Evolutionary conservation across 1,139 yeast species (phyloP).

Genomic region (Petasospora rhodanensis): DNA sequence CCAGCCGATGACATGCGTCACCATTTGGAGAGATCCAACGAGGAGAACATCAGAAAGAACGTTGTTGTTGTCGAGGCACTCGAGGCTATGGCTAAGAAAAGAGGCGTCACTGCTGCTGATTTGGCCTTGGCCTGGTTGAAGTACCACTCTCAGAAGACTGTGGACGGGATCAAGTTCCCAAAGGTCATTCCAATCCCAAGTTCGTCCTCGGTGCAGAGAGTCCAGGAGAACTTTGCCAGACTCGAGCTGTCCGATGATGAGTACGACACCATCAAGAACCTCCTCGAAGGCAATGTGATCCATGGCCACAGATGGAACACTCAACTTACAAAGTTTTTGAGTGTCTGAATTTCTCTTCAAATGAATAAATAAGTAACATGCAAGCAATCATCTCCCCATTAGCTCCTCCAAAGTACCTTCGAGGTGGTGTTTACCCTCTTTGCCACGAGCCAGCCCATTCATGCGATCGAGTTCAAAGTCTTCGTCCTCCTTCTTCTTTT

Average conservation of each 20-base stretch:
- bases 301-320: slow-evolving; percentile 7
- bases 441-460: slow-evolving; percentile 8
- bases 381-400: no score
- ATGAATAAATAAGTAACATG: no score
- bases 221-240: slow-evolving; percentile 51
- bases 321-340: no score
- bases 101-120: slow-evolving; percentile 54
- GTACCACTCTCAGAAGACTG: slow-evolving; percentile 33
- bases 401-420: slow-evolving; percentile 13
- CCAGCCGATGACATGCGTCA: slow-evolving; percentile 56
- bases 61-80: slow-evolving; percentile 40
- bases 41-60: slow-evolving; percentile 54
- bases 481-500: slow-evolving; percentile 1
- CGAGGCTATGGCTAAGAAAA: slow-evolving; percentile 39
- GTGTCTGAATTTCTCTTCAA: no score
- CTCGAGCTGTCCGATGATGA: slow-evolving; percentile 49
- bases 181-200: slow-evolving; percentile 57
- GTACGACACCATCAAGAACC: slow-evolving; percentile 36
- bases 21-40: slow-evolving; percentile 50
- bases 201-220: slow-evolving; percentile 59
- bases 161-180: slow-evolving; percentile 42
- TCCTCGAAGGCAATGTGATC: slow-evolving; percentile 1
- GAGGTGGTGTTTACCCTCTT: slow-evolving; percentile 2
- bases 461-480: slow-evolving; percentile 6
- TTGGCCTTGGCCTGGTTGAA: slow-evolving; percentile 72